These are phyloP conservation scores for Aspergillus proliferans DNA, from an alignment of 2,329 filamentous ascomycete species.

Conservation along the genomic window DNA sequence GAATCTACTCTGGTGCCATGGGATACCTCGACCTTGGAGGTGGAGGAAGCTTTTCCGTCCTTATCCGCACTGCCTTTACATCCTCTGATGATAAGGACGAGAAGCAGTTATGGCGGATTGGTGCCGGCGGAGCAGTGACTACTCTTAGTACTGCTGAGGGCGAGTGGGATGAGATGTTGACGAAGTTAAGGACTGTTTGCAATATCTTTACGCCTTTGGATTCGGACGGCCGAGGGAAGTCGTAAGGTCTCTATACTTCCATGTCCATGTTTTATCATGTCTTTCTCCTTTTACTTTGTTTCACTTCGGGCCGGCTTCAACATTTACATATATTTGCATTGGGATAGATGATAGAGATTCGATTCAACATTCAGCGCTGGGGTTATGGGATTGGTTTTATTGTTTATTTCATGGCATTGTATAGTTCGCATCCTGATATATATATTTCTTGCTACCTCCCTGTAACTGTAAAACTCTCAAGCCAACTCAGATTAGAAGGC, in stretches of 20 bases:
- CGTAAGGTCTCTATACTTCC: background rate
- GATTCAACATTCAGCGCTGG: constrained; percentile 28
- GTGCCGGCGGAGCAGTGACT: constrained; percentile 86
- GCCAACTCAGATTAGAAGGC: too few relatives aligned
- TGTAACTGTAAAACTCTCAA: too few relatives aligned
- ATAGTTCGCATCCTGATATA: too few relatives aligned
- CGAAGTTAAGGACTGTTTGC: constrained; percentile 54
- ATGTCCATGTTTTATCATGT: background rate
- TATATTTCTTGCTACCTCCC: background rate
- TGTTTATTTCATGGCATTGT: background rate
- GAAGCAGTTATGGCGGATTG: constrained; percentile 63
- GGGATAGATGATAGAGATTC: constrained; percentile 9
- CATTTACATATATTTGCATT: constrained; percentile 14
- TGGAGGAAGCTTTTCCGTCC: constrained; percentile 82
- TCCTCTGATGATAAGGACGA: constrained; percentile 21
- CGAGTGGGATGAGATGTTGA: constrained; percentile 87
- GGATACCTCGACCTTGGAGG: constrained; percentile 86
- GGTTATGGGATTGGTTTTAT: background rate
- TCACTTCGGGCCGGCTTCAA: constrained; percentile 17
- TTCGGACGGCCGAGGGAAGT: background rate
- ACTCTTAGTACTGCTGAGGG: constrained; percentile 70
- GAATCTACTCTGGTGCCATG: constrained; percentile 80
- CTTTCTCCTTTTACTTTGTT: constrained; percentile 3
- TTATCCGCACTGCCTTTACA: constrained; percentile 72
- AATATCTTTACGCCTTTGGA: constrained; percentile 33